Percentiles rank a stretch among this genome's conserved stretches.
Conservation (phyloP, 2,329 filamentous ascomycete genomes). For the Xylariaceae sp. region DNA sequence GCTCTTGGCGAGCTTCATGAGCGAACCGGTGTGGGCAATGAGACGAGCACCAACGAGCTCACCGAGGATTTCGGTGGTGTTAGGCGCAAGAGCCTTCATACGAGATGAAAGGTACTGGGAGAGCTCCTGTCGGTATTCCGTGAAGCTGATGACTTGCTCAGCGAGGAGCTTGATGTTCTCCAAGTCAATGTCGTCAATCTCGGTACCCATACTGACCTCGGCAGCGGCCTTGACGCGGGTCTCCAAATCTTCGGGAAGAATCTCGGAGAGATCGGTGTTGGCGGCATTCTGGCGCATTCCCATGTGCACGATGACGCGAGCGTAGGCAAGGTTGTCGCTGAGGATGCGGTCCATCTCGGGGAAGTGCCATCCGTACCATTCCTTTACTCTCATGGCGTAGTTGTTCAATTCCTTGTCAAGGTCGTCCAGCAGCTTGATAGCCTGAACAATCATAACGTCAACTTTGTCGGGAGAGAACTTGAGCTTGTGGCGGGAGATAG, state of each 20-base stretch:
- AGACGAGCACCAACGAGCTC: conserved; percentile 91
- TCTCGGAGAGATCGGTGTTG: conserved; percentile 74
- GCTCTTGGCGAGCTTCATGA: conserved; percentile 91
- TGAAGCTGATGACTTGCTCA: conserved; percentile 87
- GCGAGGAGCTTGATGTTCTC: conserved; percentile 89
- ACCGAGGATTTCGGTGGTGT: conserved; percentile 87
- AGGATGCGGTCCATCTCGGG: conserved; percentile 96
- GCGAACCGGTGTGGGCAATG: conserved; percentile 88
- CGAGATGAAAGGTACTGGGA: conserved; percentile 84
- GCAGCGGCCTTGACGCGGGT: conserved; percentile 85
- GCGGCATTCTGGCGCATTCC: conserved; percentile 81
- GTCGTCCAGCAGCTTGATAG: conserved; percentile 88
- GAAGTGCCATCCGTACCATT: conserved; percentile 99
- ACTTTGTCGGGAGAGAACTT: conserved; percentile 99
- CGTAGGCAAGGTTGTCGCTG: conserved; percentile 94
- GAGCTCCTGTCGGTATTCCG: conserved; percentile 83
- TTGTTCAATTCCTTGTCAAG: conserved; percentile 98
- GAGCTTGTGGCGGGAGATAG: conserved; percentile 92
- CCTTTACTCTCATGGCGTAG: conserved; percentile 98
- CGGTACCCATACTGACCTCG: conserved; percentile 97
- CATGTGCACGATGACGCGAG: conserved; percentile 79
- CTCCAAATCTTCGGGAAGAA: conserved; percentile 94
- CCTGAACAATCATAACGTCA: conserved; percentile 98
- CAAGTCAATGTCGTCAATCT: conserved; percentile 88
- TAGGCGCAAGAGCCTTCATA: conserved; percentile 96